These are phyloP conservation scores for Hypomontagnella submonticulosa DNA, from an alignment of 495 filamentous ascomycete species.

Conservation along the genomic window DNA sequence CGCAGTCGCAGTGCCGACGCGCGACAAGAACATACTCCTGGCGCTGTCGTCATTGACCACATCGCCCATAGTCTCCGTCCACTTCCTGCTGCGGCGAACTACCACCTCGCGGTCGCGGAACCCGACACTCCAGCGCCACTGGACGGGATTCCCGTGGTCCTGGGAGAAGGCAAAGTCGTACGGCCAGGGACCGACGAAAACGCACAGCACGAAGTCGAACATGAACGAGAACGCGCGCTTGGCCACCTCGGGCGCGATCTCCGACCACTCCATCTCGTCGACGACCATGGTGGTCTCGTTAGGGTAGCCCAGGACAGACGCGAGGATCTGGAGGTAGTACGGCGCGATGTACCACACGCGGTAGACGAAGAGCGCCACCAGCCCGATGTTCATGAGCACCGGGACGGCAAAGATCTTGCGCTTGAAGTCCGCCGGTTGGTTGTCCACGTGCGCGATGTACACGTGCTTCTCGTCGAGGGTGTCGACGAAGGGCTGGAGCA, in stretches of 20 bases:
- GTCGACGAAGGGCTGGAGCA: slow-evolving; percentile 69
- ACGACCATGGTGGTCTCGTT: slow-evolving; percentile 69
- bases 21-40: slow-evolving; percentile 48
- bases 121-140: slow-evolving; percentile 76
- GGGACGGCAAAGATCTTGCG: slow-evolving; percentile 80
- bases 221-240: slow-evolving; percentile 69
- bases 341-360: slow-evolving; percentile 70
- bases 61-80: slow-evolving; percentile 62
- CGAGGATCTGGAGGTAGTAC: slow-evolving; percentile 72
- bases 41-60: slow-evolving; percentile 48
- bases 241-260: slow-evolving; percentile 61
- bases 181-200: slow-evolving; percentile 80
- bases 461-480: slow-evolving; percentile 70
- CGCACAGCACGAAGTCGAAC: slow-evolving; percentile 74
- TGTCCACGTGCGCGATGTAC: slow-evolving; percentile 85
- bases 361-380: slow-evolving; percentile 67
- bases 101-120: slow-evolving; percentile 79
- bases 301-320: slow-evolving; percentile 67
- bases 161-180: slow-evolving; percentile 70
- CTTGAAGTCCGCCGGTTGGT: slow-evolving; percentile 70
- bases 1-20: slow-evolving; percentile 65
- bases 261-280: slow-evolving; percentile 58
- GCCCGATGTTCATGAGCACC: slow-evolving; percentile 71
- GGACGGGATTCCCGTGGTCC: slow-evolving; percentile 64
- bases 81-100: slow-evolving; percentile 72